Percentiles rank a stretch among this genome's conserved stretches.
Conservation (phyloP, 768 basidiomycete species). For the Xanthoconium stramineum region DNA sequence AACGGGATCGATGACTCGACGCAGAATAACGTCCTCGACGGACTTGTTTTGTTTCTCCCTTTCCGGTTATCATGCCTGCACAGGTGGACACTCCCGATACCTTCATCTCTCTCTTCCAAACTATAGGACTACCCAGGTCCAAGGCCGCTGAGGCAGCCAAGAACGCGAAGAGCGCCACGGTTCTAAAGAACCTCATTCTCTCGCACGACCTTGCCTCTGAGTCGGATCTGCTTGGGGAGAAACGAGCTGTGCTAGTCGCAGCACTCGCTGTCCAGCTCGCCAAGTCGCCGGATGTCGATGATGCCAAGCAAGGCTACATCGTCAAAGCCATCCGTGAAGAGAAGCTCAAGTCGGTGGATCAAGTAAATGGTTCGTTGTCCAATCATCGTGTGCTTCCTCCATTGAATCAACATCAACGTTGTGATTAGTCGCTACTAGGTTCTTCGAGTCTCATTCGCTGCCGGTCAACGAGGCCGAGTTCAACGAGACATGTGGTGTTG, state of each 20-base stretch:
- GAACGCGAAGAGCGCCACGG: conserved; percentile 68
- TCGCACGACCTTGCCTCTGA: conserved; percentile 42
- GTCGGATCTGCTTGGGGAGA: conserved; percentile 61
- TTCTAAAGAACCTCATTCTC: conserved; percentile 69
- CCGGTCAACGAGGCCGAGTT: conserved; percentile 72
- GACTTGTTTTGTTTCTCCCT: neutral
- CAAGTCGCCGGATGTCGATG: conserved; percentile 50
- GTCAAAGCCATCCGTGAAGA: conserved; percentile 68
- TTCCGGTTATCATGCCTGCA: conserved; percentile 10
- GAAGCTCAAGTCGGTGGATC: conserved; percentile 76
- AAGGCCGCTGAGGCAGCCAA: conserved; percentile 84
- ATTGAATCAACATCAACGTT: conserved; percentile 6
- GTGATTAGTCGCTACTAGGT: conserved; percentile 59
- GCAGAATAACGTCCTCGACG: too few relatives aligned
- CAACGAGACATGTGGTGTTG: conserved; percentile 80
- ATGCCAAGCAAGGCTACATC: conserved; percentile 57
- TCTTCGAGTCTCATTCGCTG: conserved; percentile 53
- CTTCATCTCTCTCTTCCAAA: conserved; percentile 54
- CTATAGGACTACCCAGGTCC: conserved; percentile 69
- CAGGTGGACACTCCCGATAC: conserved; percentile 11
- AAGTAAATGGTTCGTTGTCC: conserved; percentile 69
- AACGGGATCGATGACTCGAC: conserved; percentile 8
- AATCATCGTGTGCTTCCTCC: neutral
- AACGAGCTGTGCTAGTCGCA: conserved; percentile 67
- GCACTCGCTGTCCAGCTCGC: conserved; percentile 60